Base-by-base conservation (phyloP, 2,329 filamentous ascomycete genomes). In the Chrysoporthe puriensis region DNA sequence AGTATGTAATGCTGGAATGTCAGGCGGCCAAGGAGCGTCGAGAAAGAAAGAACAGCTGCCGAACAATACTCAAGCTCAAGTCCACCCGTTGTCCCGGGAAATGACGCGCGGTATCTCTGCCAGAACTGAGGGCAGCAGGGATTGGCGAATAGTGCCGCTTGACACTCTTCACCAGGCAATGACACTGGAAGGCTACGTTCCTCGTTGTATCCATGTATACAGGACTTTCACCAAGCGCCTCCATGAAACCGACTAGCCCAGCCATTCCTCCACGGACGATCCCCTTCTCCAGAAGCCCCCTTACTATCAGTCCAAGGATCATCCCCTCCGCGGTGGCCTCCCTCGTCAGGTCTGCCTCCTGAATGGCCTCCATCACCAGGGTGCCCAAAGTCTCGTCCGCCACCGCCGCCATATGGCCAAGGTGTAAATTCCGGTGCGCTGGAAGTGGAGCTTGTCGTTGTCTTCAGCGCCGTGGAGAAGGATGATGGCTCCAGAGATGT, bases 11-110 rank as follows among this genome's bases (percentile, higher is more conserved):
- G 50, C 32, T 54, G 50, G 21, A 54, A 54, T 32, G 32, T 44
- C 21, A 65, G 52, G n/a, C 26, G 54, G 43, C 42, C 44, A 69
- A 69, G 52, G 68, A 69, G 52, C 52, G 68, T 66, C 68, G 57
- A 68, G 68, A 69, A 69, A 26, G 36, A 16, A 68, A 69, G 42
- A 16, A n/a, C 32, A 13, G 26, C 36, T 26, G 21, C 36, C n/a
- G 16, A 9, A 26, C 36, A 40, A 40, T 26, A 13, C 13, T 26
- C n/a, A 57, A 57, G 54, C 36, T n/a, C 50, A 7, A 21, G 26
- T 4, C 50, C n/a, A n/a, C 54, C 13, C 26, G 13, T 57, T 46
- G 44, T 7, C 44, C 44, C 6, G 4, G 18, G 4, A 14, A 46
- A 14, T 46, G 26, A 26, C 26, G 44, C 4, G 13, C 44, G 44